Evolutionary conservation across 495 filamentous ascomycete genomes (phyloP), one percentile per base, ranked within the genome.

Genomic region (Letharia columbiana): DNA sequence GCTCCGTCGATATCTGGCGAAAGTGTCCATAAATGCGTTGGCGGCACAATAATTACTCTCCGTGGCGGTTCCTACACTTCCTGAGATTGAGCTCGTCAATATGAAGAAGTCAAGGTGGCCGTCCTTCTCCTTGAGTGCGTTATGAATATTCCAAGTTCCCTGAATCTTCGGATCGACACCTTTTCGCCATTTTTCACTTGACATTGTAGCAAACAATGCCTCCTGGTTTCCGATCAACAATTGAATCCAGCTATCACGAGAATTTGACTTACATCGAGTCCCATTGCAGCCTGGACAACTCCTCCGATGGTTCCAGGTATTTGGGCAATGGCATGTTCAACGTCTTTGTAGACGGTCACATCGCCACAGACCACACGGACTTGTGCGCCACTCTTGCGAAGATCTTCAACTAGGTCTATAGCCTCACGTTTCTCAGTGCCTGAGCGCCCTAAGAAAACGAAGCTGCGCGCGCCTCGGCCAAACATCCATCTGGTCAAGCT

Each of bases 361-460:
- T 78, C 76, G 23, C 77, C 77, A 15, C 65, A 60, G 0, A 78
- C 54, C 1, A 76, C 68, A n/a, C n/a, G n/a, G n/a, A n/a, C 58
- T 75, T 67, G 3, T 71, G 71, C 75, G 41, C 73, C 77, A 2
- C 56, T 62, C 44, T 45, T 49, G 3, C 69, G 49, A 11, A 78
- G 67, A 1, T 65, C 41, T 33, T 72, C 64, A n/a, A 78, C 59
- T 5, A 71, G 57, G n/a, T n/a, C n/a, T n/a, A n/a, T n/a, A n/a
- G n/a, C n/a, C n/a, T n/a, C n/a, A 37, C 73, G 56, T 45, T 71
- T 66, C 17, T 47, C 57, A 1, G 58, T 63, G 1, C 76, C 76
- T 18, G 74, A 75, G 33, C 78, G 66, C 12, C 67, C 67, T 23
- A 78, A 65, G 67, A 79, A 78, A 11, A 73, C 68, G n/a, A 79